Evolutionary conservation across 1,139 yeast species (phyloP).

Genomic region (Protomyces inouyei): DNA sequence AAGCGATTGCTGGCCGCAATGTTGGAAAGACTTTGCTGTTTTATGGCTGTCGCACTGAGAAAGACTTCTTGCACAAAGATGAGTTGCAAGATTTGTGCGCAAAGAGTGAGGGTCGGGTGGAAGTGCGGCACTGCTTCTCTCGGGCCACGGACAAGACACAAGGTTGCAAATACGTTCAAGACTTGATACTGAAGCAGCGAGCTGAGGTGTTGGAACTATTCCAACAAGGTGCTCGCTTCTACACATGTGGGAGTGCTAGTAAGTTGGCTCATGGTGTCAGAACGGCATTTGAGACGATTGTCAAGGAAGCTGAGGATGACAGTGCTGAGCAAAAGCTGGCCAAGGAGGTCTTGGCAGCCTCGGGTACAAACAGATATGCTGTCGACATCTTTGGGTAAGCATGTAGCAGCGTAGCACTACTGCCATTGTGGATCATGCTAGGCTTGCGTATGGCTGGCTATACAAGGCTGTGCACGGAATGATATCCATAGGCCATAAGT

Average conservation of each 20-base stretch:
- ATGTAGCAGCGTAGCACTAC: no score
- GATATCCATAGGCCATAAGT: no score
- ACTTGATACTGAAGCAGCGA: constrained; percentile 12
- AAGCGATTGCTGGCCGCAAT: constrained; percentile 48
- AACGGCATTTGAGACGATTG: constrained; percentile 5
- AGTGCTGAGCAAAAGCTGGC: not conserved
- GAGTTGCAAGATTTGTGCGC: constrained; percentile 29
- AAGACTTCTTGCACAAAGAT: constrained; percentile 32
- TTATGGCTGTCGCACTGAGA: constrained; percentile 72
- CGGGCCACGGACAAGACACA: constrained; percentile 11
- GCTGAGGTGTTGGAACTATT: constrained; percentile 3
- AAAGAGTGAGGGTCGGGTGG: not conserved
- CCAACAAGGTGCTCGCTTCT: constrained; percentile 12
- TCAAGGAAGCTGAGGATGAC: constrained; percentile 2
- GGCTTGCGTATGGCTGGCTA: no score
- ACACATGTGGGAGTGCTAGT: constrained; percentile 25
- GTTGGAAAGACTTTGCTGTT: constrained; percentile 74
- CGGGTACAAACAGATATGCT: constrained; percentile 15
- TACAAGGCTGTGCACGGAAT: no score
- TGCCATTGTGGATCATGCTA: no score
- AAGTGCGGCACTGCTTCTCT: constrained; percentile 6
- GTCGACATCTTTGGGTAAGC: constrained; percentile 15
- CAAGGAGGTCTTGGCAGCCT: constrained; percentile 1
- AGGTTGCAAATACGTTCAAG: constrained; percentile 17
- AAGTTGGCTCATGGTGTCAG: constrained; percentile 14